Conservation (phyloP, 1,139 yeast genomes). For the Yamadazyma triangularis region DNA sequence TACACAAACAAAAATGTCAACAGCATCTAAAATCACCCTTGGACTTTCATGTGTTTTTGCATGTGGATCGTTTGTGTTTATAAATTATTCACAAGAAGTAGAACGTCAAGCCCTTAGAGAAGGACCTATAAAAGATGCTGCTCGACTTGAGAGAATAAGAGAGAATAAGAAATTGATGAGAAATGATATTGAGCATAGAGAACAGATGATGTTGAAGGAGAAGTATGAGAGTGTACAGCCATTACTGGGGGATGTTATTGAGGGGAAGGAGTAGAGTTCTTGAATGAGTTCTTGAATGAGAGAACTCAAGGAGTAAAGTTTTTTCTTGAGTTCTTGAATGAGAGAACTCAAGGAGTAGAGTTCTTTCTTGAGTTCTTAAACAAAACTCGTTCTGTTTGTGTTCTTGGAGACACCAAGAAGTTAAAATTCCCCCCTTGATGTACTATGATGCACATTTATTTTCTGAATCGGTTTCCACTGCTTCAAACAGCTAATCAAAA, state of each 20-base stretch:
- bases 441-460: conserved; percentile 53
- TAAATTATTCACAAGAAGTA: conserved; percentile 60
- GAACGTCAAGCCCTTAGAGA: conserved; percentile 69
- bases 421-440: conserved; percentile 33
- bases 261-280: conserved; percentile 16
- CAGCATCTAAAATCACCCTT: conserved; percentile 67
- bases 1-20: no score
- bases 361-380: no score
- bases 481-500: conserved; percentile 40
- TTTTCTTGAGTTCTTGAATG: conserved; percentile 49
- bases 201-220: conserved; percentile 63
- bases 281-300: conserved; percentile 73
- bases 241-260: conserved; percentile 37
- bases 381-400: conserved; percentile 43
- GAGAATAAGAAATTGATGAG: conserved; percentile 36
- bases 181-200: conserved; percentile 70
- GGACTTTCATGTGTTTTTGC: conserved; percentile 56
- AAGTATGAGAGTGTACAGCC: conserved; percentile 68
- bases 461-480: conserved; percentile 13
- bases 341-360: conserved; percentile 1
- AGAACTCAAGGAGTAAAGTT: conserved; percentile 62
- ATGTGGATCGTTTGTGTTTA: conserved; percentile 56
- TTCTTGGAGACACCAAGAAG: conserved; percentile 52
- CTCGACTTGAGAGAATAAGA: conserved; percentile 47
- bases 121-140: conserved; percentile 79